Conservation (phyloP, 345 rosid species). For the Eucalyptus pauciflora region DNA sequence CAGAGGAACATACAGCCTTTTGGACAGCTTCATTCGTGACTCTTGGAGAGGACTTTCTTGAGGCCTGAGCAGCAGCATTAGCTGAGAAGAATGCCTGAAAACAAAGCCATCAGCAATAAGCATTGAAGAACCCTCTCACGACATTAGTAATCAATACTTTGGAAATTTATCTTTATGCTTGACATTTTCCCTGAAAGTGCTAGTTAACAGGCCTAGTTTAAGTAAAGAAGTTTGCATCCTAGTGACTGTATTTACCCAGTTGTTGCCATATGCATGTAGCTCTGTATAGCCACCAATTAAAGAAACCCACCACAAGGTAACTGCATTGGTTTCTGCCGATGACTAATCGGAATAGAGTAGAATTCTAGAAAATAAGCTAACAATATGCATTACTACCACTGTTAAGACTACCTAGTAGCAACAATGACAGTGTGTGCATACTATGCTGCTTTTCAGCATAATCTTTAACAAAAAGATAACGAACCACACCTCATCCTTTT, state of each 20-base stretch:
- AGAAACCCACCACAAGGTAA: not conserved
- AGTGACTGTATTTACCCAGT: not conserved
- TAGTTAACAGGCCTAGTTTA: too few relatives aligned
- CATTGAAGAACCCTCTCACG: not conserved
- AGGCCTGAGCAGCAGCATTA: too few relatives aligned
- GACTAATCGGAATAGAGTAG: not conserved
- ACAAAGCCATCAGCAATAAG: not conserved
- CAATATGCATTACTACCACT: not conserved
- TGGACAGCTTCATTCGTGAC: too few relatives aligned
- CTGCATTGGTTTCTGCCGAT: not conserved
- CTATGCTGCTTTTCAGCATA: not conserved
- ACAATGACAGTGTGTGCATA: not conserved
- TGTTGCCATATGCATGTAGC: slow-evolving; percentile 24
- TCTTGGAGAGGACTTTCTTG: too few relatives aligned
- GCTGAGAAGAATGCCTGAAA: too few relatives aligned
- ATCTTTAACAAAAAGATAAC: not conserved
- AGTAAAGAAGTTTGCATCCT: too few relatives aligned
- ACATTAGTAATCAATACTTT: not conserved
- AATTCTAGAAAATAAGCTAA: not conserved
- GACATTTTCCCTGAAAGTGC: too few relatives aligned
- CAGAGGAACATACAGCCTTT: slow-evolving; percentile 22
- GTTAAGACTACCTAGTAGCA: not conserved
- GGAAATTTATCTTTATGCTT: too few relatives aligned
- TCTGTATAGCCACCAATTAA: not conserved
- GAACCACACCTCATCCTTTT: slow-evolving; percentile 51